Evolutionary conservation across 2,329 filamentous ascomycete genomes (phyloP), one percentile per base, ranked within the genome.

Genomic region (Trichoderma polysporum): DNA sequence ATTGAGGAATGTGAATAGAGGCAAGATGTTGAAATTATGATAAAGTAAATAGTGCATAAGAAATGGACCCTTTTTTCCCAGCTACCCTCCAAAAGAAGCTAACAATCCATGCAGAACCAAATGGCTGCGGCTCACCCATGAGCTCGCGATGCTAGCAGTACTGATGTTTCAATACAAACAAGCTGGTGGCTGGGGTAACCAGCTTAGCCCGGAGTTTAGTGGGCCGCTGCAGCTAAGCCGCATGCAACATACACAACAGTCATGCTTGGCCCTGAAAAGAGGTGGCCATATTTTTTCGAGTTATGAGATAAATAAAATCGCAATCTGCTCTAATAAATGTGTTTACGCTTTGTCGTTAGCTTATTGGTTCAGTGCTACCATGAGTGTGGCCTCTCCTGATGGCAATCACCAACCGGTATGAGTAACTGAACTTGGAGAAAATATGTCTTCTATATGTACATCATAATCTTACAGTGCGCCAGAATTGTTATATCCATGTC

Each of bases 151-250:
- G 37, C 35, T 45, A 19, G 25, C 59, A 22, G 12, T 4, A 8
- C 19, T 17, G 22, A 54, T 31, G 50, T 54, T 35, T 47, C 27
- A 35, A 64, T 52, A 64, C 61, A 64, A 66, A 66, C 62, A 66
- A 66, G 53, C 53, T 41, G 62, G 62, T 58, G 41, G 62, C 62
- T 33, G 53, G 62, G 62, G 62, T 57, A 65, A 65, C 62, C 62
- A 25, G 25, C 41, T 25, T 49, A 65, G 52, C 52, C 31, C 33
- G 19, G 19, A 33, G 12, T 33, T 53, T 53, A 29, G 61, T 64
- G 61, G 61, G 35, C 50, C 35, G 22, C 8, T 19, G 35, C 19
- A 61, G 33, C 50, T 35, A 56, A 27, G 37, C 50, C 49, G 50
- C 27, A 33, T 35, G 19, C 15, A 19, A 64, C 17, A 1, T 5